Conservation (phyloP, 1,139 yeast species). For the Blastobotrys buckinghamii region DNA sequence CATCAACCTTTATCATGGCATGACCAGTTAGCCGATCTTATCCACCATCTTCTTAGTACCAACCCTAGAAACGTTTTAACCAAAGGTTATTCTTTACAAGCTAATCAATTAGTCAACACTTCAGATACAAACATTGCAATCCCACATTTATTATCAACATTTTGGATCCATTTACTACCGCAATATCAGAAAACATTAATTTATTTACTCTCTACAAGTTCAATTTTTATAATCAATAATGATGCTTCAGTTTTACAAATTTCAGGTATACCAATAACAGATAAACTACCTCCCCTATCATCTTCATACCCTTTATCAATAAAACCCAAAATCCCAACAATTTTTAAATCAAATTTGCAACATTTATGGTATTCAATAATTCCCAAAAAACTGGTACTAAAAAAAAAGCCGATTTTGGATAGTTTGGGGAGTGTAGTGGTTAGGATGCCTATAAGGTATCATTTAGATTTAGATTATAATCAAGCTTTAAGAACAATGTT, state of each 20-base stretch:
- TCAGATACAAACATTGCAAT: neutral
- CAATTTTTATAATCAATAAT: neutral
- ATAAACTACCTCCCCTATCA: neutral
- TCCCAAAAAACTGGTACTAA: neutral
- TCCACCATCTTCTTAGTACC: too few relatives aligned
- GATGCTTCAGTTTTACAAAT: neutral
- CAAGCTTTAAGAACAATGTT: neutral
- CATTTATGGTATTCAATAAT: neutral
- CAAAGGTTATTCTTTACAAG: neutral
- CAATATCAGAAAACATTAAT: neutral
- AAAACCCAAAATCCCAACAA: neutral
- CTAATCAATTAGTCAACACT: neutral
- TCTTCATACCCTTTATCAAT: neutral
- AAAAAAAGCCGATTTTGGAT: neutral
- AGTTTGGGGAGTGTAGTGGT: constrained; percentile 3
- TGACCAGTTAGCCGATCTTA: too few relatives aligned
- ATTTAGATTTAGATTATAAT: neutral
- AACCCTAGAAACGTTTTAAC: neutral
- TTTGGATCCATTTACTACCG: neutral
- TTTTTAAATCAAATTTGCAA: neutral
- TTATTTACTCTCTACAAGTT: neutral
- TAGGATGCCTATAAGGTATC: constrained; percentile 9
- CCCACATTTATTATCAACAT: neutral
- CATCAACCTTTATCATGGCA: too few relatives aligned
- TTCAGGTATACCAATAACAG: neutral